Evolutionary conservation across 176 grass and related monocot genomes (phyloP), one percentile per base, ranked within the genome.

Genomic region (Triticum timopheevii): DNA sequence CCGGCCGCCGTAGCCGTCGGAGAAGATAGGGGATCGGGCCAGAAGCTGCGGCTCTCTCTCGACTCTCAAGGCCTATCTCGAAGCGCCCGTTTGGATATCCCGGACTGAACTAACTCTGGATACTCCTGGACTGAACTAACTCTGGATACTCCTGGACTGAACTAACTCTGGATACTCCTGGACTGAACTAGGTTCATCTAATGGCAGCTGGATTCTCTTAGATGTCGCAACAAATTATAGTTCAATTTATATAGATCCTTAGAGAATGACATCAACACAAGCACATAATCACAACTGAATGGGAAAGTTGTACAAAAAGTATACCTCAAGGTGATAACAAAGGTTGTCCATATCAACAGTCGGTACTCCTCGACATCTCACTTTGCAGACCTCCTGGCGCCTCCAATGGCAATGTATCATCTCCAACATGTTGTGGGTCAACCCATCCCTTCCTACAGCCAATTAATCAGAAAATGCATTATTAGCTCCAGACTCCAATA

Each of bases 401-500:
- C 93, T 96, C 96, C 96, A 98, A 64, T 98, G 96, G 47, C 90
- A 94, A 93, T 98, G 96, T 84, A 96, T 79, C 85, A 94, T 92
- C 72, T 98, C 93, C 90, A 98, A 91, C 96, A 98, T 98, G 76
- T 98, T 98, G 77, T 98, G 96, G n/a, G 96, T 98, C 84, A 98
- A 88, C 8, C 96, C 96, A 88, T 98, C 96, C 89, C 96, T 94
- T 79, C 96, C 96, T 98, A 80, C n/a, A 91, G 35, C 52, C 75
- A 80, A 76, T 42, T 38, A 33, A 77, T 61, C 52, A 82, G 22
- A 71, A 90, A 69, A 88, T 79, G 39, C 40, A 30, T 78, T 25
- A 3, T 87, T 82, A 85, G 31, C 71, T 77, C 20, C 81, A 77
- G 17, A 65, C 24, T 62, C 19, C 27, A 80, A 59, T 1, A 86